phyloP scores from a whole-genome alignment of 768 basidiomycete species.

The Kwoniella dendrophila region DNA sequence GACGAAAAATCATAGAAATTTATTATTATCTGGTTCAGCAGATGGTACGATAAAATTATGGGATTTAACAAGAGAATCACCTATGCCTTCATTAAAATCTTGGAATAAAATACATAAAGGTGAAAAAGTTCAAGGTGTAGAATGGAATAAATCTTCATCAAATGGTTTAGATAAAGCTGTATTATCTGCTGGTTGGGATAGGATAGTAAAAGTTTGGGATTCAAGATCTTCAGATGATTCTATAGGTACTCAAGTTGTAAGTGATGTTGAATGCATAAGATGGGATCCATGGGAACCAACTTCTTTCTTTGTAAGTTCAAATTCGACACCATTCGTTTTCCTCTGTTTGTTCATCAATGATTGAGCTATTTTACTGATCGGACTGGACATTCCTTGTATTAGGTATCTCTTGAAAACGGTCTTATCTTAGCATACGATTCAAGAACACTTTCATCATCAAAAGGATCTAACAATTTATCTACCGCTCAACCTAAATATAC shows the following conservation, averaged over 20 bases:
- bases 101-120: conserved; percentile 68
- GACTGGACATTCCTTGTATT: background rate
- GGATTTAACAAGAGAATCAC: conserved; percentile 77
- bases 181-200: conserved; percentile 90
- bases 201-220: conserved; percentile 93
- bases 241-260: conserved; percentile 80
- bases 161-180: conserved; percentile 76
- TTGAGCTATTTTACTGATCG: no score
- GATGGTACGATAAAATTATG: conserved; percentile 96
- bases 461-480: conserved; percentile 61
- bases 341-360: no score
- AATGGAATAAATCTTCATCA: conserved; percentile 75
- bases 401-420: conserved; percentile 96
- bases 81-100: conserved; percentile 71
- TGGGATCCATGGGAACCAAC: conserved; percentile 96
- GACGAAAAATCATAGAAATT: conserved; percentile 85
- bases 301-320: conserved; percentile 74
- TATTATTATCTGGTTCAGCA: conserved; percentile 88
- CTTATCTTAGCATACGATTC: conserved; percentile 90
- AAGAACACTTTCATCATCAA: conserved; percentile 69
- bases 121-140: conserved; percentile 94
- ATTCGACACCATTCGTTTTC: background rate
- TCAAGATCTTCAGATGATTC: conserved; percentile 77
- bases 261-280: conserved; percentile 87
- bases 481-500: conserved; percentile 70